Percentiles rank a stretch among this genome's conserved stretches.
These are phyloP conservation scores for Colletotrichum orchidophilum DNA, from an alignment of 2,329 filamentous ascomycete genomes.

Conservation along the genomic window DNA sequence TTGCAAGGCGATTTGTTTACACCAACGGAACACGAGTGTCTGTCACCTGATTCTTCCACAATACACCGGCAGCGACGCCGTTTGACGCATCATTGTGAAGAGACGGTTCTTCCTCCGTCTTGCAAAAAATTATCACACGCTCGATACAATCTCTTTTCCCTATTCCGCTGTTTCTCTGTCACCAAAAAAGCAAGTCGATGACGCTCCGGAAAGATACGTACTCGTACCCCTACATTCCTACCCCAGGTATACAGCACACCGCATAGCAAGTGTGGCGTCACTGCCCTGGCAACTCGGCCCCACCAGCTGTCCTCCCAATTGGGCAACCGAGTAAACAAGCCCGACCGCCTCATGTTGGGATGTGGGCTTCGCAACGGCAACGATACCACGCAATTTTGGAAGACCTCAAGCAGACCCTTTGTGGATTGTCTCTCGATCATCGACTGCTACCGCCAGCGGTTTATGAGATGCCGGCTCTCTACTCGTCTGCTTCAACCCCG, in stretches of 20 bases:
- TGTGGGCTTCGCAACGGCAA: slow-evolving; percentile 40
- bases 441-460: slow-evolving; percentile 56
- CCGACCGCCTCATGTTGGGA: slow-evolving; percentile 32
- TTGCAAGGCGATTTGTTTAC: slow-evolving; percentile 14
- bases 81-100: neutral
- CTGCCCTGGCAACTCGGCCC: slow-evolving; percentile 35
- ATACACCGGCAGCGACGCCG: neutral
- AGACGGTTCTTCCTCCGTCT: neutral
- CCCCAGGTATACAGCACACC: neutral
- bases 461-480: slow-evolving; percentile 49
- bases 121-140: neutral
- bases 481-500: slow-evolving; percentile 80
- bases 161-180: neutral
- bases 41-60: neutral
- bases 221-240: neutral
- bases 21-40: neutral
- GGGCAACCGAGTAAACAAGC: slow-evolving; percentile 36
- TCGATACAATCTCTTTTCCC: neutral
- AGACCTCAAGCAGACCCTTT: slow-evolving; percentile 50
- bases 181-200: neutral
- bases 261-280: slow-evolving; percentile 30
- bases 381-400: slow-evolving; percentile 51
- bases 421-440: slow-evolving; percentile 52
- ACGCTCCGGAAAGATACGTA: neutral
- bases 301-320: slow-evolving; percentile 31